A percentile compares a stretch with the other conserved stretches of the same genome.
Evolutionary conservation across 345 rosid genomes (phyloP).

Genomic region (Citrus cavaleriei): DNA sequence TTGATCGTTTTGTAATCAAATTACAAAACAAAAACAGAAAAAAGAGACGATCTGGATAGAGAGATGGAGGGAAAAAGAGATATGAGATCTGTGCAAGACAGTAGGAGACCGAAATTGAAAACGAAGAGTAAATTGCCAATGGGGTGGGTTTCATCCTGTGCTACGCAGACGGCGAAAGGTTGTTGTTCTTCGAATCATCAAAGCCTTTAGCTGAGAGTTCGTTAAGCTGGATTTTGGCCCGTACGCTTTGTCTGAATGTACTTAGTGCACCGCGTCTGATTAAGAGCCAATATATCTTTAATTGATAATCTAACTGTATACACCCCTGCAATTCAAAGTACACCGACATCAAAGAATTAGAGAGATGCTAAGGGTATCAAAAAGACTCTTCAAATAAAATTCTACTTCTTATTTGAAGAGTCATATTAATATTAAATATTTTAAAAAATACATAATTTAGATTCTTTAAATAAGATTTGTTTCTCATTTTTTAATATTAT

Average conservation of each 20-base stretch:
- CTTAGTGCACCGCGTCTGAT: too few relatives aligned
- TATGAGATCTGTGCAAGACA: background rate
- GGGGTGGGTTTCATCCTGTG: background rate
- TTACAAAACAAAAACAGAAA: background rate
- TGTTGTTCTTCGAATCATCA: background rate
- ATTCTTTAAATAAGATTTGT: too few relatives aligned
- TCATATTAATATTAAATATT: too few relatives aligned
- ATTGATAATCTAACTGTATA: too few relatives aligned
- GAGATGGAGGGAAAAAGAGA: background rate
- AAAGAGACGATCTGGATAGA: background rate
- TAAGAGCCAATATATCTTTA: too few relatives aligned
- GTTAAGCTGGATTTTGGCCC: background rate
- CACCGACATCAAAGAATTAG: too few relatives aligned
- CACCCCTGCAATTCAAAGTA: too few relatives aligned
- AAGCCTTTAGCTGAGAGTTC: background rate
- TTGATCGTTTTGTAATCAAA: background rate
- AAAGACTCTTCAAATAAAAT: too few relatives aligned
- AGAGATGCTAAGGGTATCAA: too few relatives aligned
- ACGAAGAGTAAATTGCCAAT: background rate
- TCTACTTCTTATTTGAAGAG: accelerated
- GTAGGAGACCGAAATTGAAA: background rate
- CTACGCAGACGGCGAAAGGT: background rate
- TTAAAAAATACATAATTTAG: accelerated
- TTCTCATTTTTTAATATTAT: too few relatives aligned
- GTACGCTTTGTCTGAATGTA: background rate